Percentiles rank a stretch among this genome's conserved stretches.
These are phyloP conservation scores for Periglandula ipomoeae DNA, from an alignment of 2,329 filamentous ascomycete species.

Conservation along the genomic window DNA sequence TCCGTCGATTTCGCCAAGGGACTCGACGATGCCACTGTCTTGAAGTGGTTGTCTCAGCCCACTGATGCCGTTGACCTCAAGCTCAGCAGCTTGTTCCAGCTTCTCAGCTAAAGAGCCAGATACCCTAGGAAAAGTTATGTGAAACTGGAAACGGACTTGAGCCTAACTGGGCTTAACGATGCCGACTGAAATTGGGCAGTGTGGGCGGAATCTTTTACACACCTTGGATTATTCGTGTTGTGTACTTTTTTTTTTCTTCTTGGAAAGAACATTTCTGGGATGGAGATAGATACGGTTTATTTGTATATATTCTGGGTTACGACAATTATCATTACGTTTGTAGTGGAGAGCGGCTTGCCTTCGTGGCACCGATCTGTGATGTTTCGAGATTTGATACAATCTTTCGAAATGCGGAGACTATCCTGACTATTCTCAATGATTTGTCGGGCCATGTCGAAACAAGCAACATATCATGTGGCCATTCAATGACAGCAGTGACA, in stretches of 20 bases:
- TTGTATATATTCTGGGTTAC: background rate
- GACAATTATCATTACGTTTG: background rate
- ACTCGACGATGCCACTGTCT: constrained; percentile 29
- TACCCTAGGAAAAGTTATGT: background rate
- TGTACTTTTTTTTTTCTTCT: background rate
- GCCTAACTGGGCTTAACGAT: background rate
- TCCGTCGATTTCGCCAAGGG: constrained; percentile 30
- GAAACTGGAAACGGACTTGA: too few relatives aligned
- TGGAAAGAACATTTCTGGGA: background rate
- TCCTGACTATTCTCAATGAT: too few relatives aligned
- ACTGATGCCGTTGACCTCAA: constrained; percentile 3
- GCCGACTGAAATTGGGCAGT: background rate
- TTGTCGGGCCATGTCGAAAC: too few relatives aligned
- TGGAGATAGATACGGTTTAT: background rate
- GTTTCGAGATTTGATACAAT: too few relatives aligned
- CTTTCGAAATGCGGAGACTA: too few relatives aligned
- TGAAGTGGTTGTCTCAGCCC: constrained; percentile 21
- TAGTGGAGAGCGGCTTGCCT: too few relatives aligned
- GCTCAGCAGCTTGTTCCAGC: constrained; percentile 17
- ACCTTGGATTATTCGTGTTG: background rate
- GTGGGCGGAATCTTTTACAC: background rate
- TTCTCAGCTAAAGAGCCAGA: background rate
- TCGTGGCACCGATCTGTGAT: too few relatives aligned
- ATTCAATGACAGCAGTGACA: too few relatives aligned
- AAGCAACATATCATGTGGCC: too few relatives aligned